A percentile compares a stretch with the other conserved stretches of the same genome.
Evolutionary conservation across 2,329 filamentous ascomycete species (phyloP).

Genomic region (Uncinocarpus reesii): DNA sequence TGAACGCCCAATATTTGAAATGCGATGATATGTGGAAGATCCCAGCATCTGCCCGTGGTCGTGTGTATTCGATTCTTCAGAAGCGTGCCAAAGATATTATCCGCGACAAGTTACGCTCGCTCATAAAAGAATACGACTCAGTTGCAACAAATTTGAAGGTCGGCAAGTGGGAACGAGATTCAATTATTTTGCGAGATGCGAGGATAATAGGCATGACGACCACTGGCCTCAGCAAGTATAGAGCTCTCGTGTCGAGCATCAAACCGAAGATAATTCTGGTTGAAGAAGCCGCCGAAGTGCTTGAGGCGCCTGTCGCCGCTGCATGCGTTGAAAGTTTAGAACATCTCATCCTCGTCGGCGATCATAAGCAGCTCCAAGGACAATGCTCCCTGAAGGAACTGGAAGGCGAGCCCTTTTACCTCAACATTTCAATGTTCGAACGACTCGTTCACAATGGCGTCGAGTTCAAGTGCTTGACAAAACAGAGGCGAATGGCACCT

Average conservation of each 20-base stretch:
- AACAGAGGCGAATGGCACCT: slow-evolving; percentile 64
- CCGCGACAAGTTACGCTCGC: slow-evolving; percentile 38
- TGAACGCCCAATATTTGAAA: slow-evolving; percentile 26
- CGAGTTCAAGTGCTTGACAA: slow-evolving; percentile 53
- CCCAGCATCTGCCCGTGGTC: slow-evolving; percentile 45
- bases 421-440: slow-evolving; percentile 71
- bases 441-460: slow-evolving; percentile 58
- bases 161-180: slow-evolving; percentile 50
- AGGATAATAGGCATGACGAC: slow-evolving; percentile 61
- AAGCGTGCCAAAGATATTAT: slow-evolving; percentile 43
- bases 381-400: slow-evolving; percentile 55
- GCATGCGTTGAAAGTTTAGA: slow-evolving; percentile 53
- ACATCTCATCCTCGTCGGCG: slow-evolving; percentile 61
- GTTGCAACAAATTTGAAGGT: slow-evolving; percentile 46
- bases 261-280: slow-evolving; percentile 60
- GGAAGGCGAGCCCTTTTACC: slow-evolving; percentile 50
- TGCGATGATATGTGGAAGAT: slow-evolving; percentile 53
- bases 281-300: slow-evolving; percentile 70
- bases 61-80: slow-evolving; percentile 58
- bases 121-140: slow-evolving; percentile 43
- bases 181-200: slow-evolving; percentile 50
- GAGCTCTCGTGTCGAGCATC: slow-evolving; percentile 56
- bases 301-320: slow-evolving; percentile 47
- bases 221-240: slow-evolving; percentile 72
- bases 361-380: slow-evolving; percentile 67